phyloP scores from a whole-genome alignment of 2,329 filamentous ascomycete species.

The Xylaria multiplex region DNA sequence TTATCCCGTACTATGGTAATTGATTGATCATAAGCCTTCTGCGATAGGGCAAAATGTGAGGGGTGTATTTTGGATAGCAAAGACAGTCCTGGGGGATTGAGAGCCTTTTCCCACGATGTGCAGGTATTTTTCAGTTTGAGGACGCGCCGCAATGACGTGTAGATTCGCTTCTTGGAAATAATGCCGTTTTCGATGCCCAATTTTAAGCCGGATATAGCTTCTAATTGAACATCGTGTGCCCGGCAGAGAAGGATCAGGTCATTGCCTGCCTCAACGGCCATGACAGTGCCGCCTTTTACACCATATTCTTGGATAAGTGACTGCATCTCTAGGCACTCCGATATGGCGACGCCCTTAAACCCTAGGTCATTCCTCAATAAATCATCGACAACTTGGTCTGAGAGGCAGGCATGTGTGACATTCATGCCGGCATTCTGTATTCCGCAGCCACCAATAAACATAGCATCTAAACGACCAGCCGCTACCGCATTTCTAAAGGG shows the following conservation, averaged over 20 bases:
- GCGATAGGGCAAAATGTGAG: constrained; percentile 82
- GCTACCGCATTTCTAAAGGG: constrained; percentile 91
- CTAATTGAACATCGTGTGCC: constrained; percentile 87
- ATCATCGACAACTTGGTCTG: constrained; percentile 91
- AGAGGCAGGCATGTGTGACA: constrained; percentile 93
- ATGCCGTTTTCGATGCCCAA: constrained; percentile 90
- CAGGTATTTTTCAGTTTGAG: constrained; percentile 83
- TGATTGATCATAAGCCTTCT: constrained; percentile 87
- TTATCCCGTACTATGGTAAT: constrained; percentile 94
- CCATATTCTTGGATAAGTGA: constrained; percentile 94
- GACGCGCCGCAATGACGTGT: constrained; percentile 81
- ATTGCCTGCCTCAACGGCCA: constrained; percentile 96
- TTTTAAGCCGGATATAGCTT: constrained; percentile 90
- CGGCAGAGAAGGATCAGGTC: constrained; percentile 90
- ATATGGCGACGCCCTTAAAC: constrained; percentile 92
- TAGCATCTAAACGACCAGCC: constrained; percentile 83
- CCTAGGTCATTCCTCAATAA: constrained; percentile 87
- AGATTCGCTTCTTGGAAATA: constrained; percentile 81
- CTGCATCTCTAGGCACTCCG: constrained; percentile 97
- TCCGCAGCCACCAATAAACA: constrained; percentile 95
- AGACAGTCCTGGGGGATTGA: constrained; percentile 84
- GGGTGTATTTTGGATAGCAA: constrained; percentile 84
- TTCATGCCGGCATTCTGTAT: constrained; percentile 93
- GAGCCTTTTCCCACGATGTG: constrained; percentile 88
- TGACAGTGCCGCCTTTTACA: constrained; percentile 95